Evolutionary conservation across 331 rosid species (phyloP), one percentile per base, ranked within the genome.

Genomic region (Acacia pycnantha): DNA sequence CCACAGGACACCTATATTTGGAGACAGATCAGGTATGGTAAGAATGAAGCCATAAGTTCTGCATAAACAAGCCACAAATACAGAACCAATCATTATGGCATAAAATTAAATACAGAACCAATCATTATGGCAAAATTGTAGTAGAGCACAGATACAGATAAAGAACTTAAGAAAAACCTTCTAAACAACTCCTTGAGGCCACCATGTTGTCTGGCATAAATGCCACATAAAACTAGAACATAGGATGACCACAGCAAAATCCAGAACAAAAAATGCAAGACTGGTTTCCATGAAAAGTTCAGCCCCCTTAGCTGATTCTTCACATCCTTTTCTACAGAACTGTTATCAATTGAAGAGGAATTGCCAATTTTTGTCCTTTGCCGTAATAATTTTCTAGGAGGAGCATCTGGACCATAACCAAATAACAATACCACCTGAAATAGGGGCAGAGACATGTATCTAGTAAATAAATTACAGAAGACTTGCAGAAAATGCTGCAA

Each of bases 1-100:
- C 99, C 99, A 95, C 86, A 92, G 77, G 76, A 93, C 93, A 71
- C 98, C 98, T 54, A 92, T 91, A 82, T 95, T 95, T 66, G 99
- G 99, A 79, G 98, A 93, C 66, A 95, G 88, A 87, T 95, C 99
- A 79, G 81, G 98, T 65, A 92, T 90, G 0, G 99, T 95, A 77
- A 93, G 97, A 83, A 90, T 92, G 88, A 95, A 95, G 69, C 99
- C 99, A 83, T 93, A 92, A 73, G 97, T 91, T 68, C 97, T 92
- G 98, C 89, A 89, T 81, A 82, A 88, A 86, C 75, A 83, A 80
- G 61, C 70, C 82, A 83, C 19, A 54, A 29, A 79, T 69, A 84
- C 48, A 82, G 75, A 71, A 82, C 81, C 54, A 58, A 50, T 15
- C 22, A 58, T 69, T 66, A 91, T 44, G 56, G 2, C 59, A 43